phyloP scores from a whole-genome alignment of 495 filamentous ascomycete species.

The Podospora australis region DNA sequence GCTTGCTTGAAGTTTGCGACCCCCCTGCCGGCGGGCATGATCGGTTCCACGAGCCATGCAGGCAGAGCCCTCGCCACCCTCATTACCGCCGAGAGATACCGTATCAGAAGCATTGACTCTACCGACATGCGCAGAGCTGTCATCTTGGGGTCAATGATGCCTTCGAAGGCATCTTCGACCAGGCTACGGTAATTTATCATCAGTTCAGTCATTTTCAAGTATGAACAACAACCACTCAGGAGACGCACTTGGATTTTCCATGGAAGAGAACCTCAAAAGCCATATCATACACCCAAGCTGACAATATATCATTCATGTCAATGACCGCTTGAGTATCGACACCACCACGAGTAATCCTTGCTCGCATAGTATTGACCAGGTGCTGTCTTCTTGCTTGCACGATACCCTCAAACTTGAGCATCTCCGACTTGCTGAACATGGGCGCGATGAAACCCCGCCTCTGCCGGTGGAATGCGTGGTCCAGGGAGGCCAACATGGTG shows the following conservation, averaged over 20 bases:
- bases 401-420: neutral
- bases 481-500: neutral
- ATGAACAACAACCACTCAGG: too few relatives aligned
- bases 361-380: too few relatives aligned
- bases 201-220: too few relatives aligned
- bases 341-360: too few relatives aligned
- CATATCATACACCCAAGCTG: neutral
- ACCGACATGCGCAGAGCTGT: too few relatives aligned
- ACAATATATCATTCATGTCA: neutral
- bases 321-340: too few relatives aligned
- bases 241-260: neutral
- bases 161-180: too few relatives aligned
- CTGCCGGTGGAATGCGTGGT: neutral
- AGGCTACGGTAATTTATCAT: too few relatives aligned
- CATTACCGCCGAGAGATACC: too few relatives aligned
- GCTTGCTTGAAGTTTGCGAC: neutral
- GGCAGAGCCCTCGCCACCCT: too few relatives aligned
- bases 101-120: too few relatives aligned
- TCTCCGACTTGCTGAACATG: neutral
- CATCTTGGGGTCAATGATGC: too few relatives aligned
- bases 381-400: neutral
- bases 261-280: neutral
- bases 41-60: neutral
- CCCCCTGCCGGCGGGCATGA: neutral
- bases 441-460: neutral